Evolutionary conservation across 2,329 filamentous ascomycete species (phyloP).

Genomic region (Akanthomyces muscarius): DNA sequence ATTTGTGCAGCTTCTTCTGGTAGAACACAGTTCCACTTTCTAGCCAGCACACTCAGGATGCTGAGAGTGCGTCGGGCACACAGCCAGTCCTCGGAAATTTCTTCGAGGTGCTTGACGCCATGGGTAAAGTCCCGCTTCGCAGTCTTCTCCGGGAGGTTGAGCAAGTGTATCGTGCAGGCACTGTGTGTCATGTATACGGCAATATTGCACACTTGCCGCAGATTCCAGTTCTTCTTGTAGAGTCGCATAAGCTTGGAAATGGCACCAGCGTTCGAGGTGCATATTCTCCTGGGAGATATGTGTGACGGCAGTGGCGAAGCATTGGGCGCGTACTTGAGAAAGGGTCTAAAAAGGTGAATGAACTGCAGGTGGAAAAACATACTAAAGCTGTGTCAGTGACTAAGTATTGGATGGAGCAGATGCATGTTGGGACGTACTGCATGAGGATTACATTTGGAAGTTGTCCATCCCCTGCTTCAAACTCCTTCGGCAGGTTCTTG

Average conservation of each 20-base stretch:
- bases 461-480: conserved; percentile 86
- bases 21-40: conserved; percentile 85
- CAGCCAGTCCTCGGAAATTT: conserved; percentile 93
- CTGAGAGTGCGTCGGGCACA: conserved; percentile 80
- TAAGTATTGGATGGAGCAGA: conserved; percentile 18
- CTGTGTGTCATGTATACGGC: conserved; percentile 94
- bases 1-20: conserved; percentile 77
- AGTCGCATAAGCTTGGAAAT: conserved; percentile 93
- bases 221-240: conserved; percentile 87
- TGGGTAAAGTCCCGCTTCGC: conserved; percentile 86
- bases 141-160: conserved; percentile 90
- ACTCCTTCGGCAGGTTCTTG: conserved; percentile 74
- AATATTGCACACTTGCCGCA: conserved; percentile 93
- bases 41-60: conserved; percentile 77
- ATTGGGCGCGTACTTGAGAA: conserved; percentile 80
- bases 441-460: conserved; percentile 74
- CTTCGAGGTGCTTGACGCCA: conserved; percentile 85
- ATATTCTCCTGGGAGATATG: conserved; percentile 85
- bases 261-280: conserved; percentile 80
- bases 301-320: conserved; percentile 80
- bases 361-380: conserved; percentile 98
- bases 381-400: conserved; percentile 43
- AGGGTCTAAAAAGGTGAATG: conserved; percentile 92
- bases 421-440: conserved; percentile 63
- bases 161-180: conserved; percentile 88